Conservation (phyloP, 2,329 filamentous ascomycete genomes). For the Cytospora paraplurivora region DNA sequence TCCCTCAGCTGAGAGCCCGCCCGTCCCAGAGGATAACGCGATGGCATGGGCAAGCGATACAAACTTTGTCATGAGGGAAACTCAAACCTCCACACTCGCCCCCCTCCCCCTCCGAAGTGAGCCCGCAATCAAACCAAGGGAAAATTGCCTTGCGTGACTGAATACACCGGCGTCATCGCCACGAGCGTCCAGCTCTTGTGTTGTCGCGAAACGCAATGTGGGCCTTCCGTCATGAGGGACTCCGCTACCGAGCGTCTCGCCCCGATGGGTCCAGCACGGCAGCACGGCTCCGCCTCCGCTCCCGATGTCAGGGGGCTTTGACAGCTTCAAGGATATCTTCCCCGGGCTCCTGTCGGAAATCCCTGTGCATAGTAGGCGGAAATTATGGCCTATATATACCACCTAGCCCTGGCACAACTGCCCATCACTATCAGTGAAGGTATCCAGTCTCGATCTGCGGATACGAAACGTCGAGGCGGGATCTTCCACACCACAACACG, state of each 20-base stretch:
- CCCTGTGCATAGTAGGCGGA: neutral
- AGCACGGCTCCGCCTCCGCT: constrained; percentile 9
- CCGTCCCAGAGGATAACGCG: too few relatives aligned
- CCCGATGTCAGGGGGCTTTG: constrained; percentile 9
- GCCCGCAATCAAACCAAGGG: neutral
- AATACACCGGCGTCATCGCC: neutral
- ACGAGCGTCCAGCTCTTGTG: neutral
- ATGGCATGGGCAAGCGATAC: neutral
- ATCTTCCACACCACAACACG: neutral
- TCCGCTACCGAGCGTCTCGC: neutral
- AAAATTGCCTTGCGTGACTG: neutral
- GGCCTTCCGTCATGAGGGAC: neutral
- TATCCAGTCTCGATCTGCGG: neutral
- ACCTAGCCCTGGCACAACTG: constrained; percentile 5
- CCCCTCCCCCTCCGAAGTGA: neutral
- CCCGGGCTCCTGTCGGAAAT: neutral
- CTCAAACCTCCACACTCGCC: too few relatives aligned
- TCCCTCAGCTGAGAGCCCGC: too few relatives aligned
- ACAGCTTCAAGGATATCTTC: constrained; percentile 16
- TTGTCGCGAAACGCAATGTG: neutral
- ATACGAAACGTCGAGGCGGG: neutral
- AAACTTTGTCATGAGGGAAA: neutral
- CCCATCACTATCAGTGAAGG: neutral
- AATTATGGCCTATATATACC: neutral
- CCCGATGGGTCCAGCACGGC: neutral